Evolutionary conservation across 768 basidiomycete genomes (phyloP), one percentile per base, ranked within the genome.

Genomic region (Pleurotus djamor): DNA sequence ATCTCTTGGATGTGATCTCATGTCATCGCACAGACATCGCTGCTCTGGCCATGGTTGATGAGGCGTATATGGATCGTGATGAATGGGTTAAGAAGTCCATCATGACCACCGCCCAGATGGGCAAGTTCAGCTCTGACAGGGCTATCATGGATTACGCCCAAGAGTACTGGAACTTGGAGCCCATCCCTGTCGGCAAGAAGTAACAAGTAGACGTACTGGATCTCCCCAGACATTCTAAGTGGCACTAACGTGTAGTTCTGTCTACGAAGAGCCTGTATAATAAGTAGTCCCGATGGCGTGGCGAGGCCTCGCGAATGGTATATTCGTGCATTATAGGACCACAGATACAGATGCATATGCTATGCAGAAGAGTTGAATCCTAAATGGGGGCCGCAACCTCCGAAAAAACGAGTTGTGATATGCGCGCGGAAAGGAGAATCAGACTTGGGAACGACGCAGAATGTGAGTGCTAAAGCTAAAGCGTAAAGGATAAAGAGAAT

Each of bases 61-160:
- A 91, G 64, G 91, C 91, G 0, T 98, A 94, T 74, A 76, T 79
- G 47, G 89, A 98, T 68, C 85, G 82, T 59, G 83, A 86, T 0
- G 88, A 91, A 63, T 98, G 97, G 97, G 84, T 87, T 71, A 92
- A 93, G 77, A 97, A 96, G 78, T 89, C 87, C 14, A 94, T 95
- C 71, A 74, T 80, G 48, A 95, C 93, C 12, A 86, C 88, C 4
- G 90, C 89, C 37, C 91, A 90, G 85, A 98, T 97, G 95, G 95
- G 94, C 72, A 96, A 95, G 68, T 98, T 98, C 79, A 94, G 93
- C 71, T 92, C 91, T 36, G 96, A 98, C 70, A 83, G 96, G 55
- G 92, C 94, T 3, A 96, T 97, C 68, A 85, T 86, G 64, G 91
- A 94, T 70, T 96, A 96, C 66, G 94, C 94, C 1, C 94, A 96